Percentiles rank a stretch among this genome's conserved stretches.
These are phyloP conservation scores for Plasmopara viticola DNA, from an alignment of 352 stramenopile genomes.

Conservation along the genomic window DNA sequence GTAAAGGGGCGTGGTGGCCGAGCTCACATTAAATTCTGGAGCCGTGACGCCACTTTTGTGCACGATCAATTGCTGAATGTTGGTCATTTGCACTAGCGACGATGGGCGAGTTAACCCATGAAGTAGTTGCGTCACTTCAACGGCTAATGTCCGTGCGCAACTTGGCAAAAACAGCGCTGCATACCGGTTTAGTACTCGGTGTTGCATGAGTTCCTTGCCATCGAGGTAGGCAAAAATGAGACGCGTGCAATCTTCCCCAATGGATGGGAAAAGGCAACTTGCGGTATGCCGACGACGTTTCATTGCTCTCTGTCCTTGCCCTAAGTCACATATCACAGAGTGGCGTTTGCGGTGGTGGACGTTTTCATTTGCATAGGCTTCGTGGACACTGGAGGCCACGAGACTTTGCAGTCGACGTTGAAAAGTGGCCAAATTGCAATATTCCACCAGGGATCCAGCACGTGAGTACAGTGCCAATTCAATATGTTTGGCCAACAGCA, in stretches of 20 bases:
- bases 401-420: slow-evolving; percentile 64
- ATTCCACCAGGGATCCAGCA: slow-evolving; percentile 58
- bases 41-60: slow-evolving; percentile 26
- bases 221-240: slow-evolving; percentile 56
- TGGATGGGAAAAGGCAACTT: slow-evolving; percentile 19
- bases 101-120: slow-evolving; percentile 19
- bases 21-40: slow-evolving; percentile 4
- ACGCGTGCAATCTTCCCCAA: slow-evolving; percentile 48
- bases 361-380: slow-evolving; percentile 36
- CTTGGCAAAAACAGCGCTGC: slow-evolving; percentile 39
- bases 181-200: slow-evolving; percentile 44
- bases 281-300: slow-evolving; percentile 37
- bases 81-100: slow-evolving; percentile 41
- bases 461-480: slow-evolving; percentile 69
- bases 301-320: slow-evolving; percentile 9
- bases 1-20: slow-evolving; percentile 32
- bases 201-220: slow-evolving; percentile 45
- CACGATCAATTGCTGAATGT: slow-evolving; percentile 55
- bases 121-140: slow-evolving; percentile 43
- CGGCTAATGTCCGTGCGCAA: slow-evolving; percentile 42
- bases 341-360: slow-evolving; percentile 19
- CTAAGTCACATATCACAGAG: slow-evolving; percentile 16
- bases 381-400: slow-evolving; percentile 59
- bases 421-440: slow-evolving; percentile 61
- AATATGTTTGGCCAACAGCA: slow-evolving; percentile 61